phyloP scores from a whole-genome alignment of 2,329 filamentous ascomycete species.

The Calcarisporium arbuscula region DNA sequence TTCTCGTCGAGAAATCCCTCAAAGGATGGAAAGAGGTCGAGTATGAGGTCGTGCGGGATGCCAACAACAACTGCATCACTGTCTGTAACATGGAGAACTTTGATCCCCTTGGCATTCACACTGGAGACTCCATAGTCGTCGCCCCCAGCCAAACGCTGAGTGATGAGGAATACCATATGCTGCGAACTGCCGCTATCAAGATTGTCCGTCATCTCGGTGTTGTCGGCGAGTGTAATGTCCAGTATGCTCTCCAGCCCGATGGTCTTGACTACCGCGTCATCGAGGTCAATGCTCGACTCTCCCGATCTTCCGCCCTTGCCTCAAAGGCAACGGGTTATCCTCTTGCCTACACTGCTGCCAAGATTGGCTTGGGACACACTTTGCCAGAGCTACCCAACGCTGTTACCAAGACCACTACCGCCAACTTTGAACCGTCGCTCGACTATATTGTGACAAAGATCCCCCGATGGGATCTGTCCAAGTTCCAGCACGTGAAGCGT shows the following conservation, averaged over 20 bases:
- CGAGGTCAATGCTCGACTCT: slow-evolving; percentile 97
- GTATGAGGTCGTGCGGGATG: slow-evolving; percentile 96
- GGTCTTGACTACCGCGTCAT: slow-evolving; percentile 98
- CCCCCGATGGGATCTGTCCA: slow-evolving; percentile 94
- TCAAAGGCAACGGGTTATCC: slow-evolving; percentile 98
- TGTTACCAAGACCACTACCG: slow-evolving; percentile 96
- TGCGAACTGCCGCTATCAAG: slow-evolving; percentile 94
- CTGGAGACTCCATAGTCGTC: slow-evolving; percentile 97
- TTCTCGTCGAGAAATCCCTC: slow-evolving; percentile 94
- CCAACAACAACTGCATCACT: slow-evolving; percentile 97
- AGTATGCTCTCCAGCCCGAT: slow-evolving; percentile 94
- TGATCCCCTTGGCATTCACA: slow-evolving; percentile 94
- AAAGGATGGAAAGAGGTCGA: slow-evolving; percentile 99
- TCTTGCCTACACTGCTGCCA: slow-evolving; percentile 92
- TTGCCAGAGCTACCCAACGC: slow-evolving; percentile 95
- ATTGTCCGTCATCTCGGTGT: slow-evolving; percentile 96
- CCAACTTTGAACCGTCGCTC: slow-evolving; percentile 95
- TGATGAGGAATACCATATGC: slow-evolving; percentile 99
- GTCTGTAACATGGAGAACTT: slow-evolving; percentile 87
- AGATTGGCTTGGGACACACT: slow-evolving; percentile 94
- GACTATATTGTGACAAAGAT: slow-evolving; percentile 99
- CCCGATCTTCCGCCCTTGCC: slow-evolving; percentile 90
- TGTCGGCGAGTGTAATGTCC: slow-evolving; percentile 97
- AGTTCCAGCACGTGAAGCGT: slow-evolving; percentile 98
- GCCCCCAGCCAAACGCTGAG: slow-evolving; percentile 94